Conservation (phyloP, 352 stramenopile genomes). For the Pythium monospermum region DNA sequence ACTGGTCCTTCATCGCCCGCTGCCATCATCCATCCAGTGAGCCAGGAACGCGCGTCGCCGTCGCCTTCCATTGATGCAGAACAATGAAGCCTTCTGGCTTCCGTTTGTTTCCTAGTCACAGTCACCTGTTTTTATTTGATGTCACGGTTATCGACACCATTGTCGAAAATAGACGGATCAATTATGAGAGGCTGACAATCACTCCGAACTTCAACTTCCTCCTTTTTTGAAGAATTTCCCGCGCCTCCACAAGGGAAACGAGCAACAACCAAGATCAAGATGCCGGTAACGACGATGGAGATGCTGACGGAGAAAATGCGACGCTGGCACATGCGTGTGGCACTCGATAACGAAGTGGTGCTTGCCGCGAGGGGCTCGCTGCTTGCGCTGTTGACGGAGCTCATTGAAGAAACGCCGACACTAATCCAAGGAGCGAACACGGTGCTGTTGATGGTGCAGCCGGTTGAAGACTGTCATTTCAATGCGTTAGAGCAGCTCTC, state of each 20-base stretch:
- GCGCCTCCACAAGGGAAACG: not conserved
- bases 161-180: slow-evolving; percentile 18
- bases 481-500: slow-evolving; percentile 31
- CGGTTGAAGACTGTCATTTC: slow-evolving; percentile 19
- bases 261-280: slow-evolving; percentile 3
- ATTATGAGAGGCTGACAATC: slow-evolving; percentile 18
- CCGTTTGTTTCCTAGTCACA: slow-evolving; percentile 12
- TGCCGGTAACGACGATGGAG: slow-evolving; percentile 3
- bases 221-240: not conserved
- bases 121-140: no score
- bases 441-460: slow-evolving; percentile 16
- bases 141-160: slow-evolving; percentile 13
- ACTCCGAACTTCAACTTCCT: slow-evolving; percentile 13
- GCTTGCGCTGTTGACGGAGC: slow-evolving; percentile 24
- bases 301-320: slow-evolving; percentile 13
- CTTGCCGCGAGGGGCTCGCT: slow-evolving; percentile 4
- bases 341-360: slow-evolving; percentile 9
- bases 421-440: not conserved
- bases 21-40: slow-evolving; percentile 45
- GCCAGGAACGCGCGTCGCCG: slow-evolving; percentile 31
- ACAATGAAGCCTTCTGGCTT: not conserved
- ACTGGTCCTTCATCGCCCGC: slow-evolving; percentile 41
- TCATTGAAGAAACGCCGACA: no score
- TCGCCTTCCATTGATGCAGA: slow-evolving; percentile 14
- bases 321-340: slow-evolving; percentile 20